phyloP scores from a whole-genome alignment of 768 basidiomycete genomes.

The Roridomyces roridus region DNA sequence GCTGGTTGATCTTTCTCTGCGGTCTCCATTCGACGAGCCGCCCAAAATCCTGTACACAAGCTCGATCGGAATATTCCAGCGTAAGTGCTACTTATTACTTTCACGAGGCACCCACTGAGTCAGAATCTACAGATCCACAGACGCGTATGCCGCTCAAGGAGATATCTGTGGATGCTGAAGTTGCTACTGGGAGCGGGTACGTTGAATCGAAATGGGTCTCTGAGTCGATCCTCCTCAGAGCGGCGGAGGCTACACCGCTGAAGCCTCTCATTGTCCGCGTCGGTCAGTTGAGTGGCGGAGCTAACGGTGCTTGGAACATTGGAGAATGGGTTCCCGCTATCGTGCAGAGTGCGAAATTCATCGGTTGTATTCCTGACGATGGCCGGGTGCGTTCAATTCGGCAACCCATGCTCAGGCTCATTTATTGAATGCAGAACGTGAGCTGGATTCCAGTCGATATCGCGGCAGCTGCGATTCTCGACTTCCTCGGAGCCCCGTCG shows the following conservation, averaged over 20 bases:
- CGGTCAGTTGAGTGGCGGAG: slow-evolving; percentile 40
- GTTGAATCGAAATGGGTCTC: slow-evolving; percentile 36
- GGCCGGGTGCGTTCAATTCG: slow-evolving; percentile 12
- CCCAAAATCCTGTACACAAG: slow-evolving; percentile 32
- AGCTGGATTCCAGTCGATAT: slow-evolving; percentile 34
- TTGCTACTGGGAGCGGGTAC: slow-evolving; percentile 34
- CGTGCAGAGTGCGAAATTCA: slow-evolving; percentile 25
- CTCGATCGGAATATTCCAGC: slow-evolving; percentile 32
- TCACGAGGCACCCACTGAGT: neutral
- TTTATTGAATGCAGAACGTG: slow-evolving; percentile 25
- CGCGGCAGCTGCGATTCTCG: slow-evolving; percentile 31
- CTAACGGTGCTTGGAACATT: slow-evolving; percentile 39
- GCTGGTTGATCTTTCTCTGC: slow-evolving; percentile 23
- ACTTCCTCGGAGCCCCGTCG: slow-evolving; percentile 23
- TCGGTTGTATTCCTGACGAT: slow-evolving; percentile 26
- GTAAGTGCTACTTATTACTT: slow-evolving; percentile 31
- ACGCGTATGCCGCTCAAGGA: neutral
- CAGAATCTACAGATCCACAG: neutral
- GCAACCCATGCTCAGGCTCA: no score
- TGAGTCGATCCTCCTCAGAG: slow-evolving; percentile 27
- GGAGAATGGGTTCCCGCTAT: slow-evolving; percentile 44
- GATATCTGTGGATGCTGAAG: neutral
- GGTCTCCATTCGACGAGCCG: neutral
- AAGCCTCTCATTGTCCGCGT: slow-evolving; percentile 33
- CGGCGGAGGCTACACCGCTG: slow-evolving; percentile 22